These are phyloP conservation scores for Aspergillus viridinutans DNA, from an alignment of 2,329 filamentous ascomycete genomes.

Conservation along the genomic window DNA sequence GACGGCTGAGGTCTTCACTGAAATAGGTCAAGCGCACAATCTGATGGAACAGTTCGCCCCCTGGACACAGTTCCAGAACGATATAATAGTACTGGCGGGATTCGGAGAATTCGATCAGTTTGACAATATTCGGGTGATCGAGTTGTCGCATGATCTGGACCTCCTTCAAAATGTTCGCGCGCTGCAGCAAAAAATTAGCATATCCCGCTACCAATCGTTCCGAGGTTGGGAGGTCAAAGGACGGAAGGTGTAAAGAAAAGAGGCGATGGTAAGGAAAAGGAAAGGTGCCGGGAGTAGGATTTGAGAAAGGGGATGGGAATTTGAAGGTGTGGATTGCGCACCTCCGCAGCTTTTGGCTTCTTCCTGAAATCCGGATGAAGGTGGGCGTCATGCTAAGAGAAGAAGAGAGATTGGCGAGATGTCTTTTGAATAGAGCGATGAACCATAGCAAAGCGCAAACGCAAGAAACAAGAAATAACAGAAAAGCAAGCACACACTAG, in stretches of 20 bases:
- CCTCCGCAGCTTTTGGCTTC: slow-evolving; percentile 93
- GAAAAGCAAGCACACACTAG: background rate
- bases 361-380: slow-evolving; percentile 96
- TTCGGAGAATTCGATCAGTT: slow-evolving; percentile 89
- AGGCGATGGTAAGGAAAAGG: slow-evolving; percentile 5
- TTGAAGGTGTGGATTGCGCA: slow-evolving; percentile 54
- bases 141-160: slow-evolving; percentile 98
- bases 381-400: slow-evolving; percentile 76
- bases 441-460: slow-evolving; percentile 17
- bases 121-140: slow-evolving; percentile 93
- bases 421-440: slow-evolving; percentile 27
- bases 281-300: slow-evolving; percentile 24
- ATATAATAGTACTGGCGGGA: slow-evolving; percentile 97
- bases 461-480: slow-evolving; percentile 27
- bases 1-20: slow-evolving; percentile 88
- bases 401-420: slow-evolving; percentile 46
- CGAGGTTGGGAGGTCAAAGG: background rate
- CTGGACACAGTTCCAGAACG: slow-evolving; percentile 87
- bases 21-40: slow-evolving; percentile 98
- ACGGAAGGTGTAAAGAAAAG: background rate
- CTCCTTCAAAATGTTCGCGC: slow-evolving; percentile 96
- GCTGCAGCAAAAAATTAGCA: slow-evolving; percentile 51
- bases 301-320: slow-evolving; percentile 28
- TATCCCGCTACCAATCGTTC: slow-evolving; percentile 1
- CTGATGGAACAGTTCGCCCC: slow-evolving; percentile 96